Percentiles rank a stretch among this genome's conserved stretches.
phyloP scores from a whole-genome alignment of 352 stramenopile genomes.

The Heterotrichella gracilis region DNA sequence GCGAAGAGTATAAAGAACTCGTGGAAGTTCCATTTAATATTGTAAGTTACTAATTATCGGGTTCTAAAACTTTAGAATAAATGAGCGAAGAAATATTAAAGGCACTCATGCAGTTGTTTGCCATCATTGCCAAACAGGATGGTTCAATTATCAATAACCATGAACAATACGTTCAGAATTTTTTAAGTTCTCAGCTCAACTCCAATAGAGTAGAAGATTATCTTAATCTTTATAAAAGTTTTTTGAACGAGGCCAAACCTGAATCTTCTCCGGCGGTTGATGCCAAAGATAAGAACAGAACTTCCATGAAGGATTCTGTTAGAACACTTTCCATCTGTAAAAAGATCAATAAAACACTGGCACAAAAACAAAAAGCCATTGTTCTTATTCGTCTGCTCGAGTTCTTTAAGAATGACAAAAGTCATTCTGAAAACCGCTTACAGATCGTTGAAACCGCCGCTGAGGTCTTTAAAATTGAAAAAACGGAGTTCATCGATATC shows the following conservation, averaged over 20 bases:
- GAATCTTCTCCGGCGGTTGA: too few relatives aligned
- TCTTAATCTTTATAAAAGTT: background rate
- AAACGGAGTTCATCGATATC: background rate
- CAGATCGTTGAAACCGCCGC: background rate
- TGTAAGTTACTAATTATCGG: too few relatives aligned
- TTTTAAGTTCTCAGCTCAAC: background rate
- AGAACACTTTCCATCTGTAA: background rate
- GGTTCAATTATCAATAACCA: background rate
- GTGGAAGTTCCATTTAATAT: too few relatives aligned
- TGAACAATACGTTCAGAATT: background rate
- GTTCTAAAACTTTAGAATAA: too few relatives aligned
- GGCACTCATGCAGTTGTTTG: background rate
- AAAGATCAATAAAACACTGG: background rate
- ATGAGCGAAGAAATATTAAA: conserved; percentile 5
- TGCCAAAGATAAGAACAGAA: too few relatives aligned
- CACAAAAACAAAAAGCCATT: background rate
- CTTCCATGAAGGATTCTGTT: background rate
- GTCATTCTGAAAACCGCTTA: background rate
- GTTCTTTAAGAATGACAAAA: background rate
- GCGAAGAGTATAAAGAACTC: too few relatives aligned
- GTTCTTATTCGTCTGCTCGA: background rate
- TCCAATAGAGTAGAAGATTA: background rate
- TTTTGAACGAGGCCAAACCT: background rate
- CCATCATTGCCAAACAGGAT: background rate
- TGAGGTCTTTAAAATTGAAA: background rate